These are phyloP conservation scores for Colletotrichum spaethianum DNA, from an alignment of 2,329 filamentous ascomycete species.

Conservation along the genomic window DNA sequence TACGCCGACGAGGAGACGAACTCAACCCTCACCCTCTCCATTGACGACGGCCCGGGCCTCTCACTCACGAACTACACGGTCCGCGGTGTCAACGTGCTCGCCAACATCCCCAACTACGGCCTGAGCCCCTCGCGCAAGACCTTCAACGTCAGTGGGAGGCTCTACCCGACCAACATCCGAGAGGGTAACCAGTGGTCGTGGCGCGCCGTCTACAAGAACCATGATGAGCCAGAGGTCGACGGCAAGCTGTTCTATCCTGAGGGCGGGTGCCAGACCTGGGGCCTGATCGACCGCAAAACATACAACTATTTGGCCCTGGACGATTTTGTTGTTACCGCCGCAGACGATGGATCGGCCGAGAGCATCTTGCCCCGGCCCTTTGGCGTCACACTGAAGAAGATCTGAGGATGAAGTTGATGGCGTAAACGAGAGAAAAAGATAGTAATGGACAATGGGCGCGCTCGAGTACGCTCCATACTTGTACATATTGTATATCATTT, in stretches of 20 bases:
- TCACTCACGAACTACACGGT: constrained; percentile 55
- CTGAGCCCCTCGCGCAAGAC: background rate
- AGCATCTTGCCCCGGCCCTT: constrained; percentile 30
- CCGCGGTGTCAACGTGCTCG: constrained; percentile 57
- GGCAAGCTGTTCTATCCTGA: constrained; percentile 48
- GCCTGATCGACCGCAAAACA: constrained; percentile 49
- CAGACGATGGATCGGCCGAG: constrained; percentile 6
- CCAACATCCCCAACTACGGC: constrained; percentile 51
- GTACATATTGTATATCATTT: background rate
- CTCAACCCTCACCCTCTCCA: constrained; percentile 56
- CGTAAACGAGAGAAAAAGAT: background rate
- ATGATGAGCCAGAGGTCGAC: constrained; percentile 42
- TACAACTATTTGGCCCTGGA: constrained; percentile 52
- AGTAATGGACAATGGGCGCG: background rate
- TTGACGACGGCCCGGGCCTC: constrained; percentile 58
- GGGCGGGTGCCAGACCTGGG: constrained; percentile 51
- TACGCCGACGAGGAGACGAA: constrained; percentile 56
- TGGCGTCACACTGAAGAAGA: constrained; percentile 15
- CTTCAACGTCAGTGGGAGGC: constrained; percentile 22
- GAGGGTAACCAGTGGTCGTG: constrained; percentile 46
- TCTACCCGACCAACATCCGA: constrained; percentile 32
- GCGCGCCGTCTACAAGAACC: constrained; percentile 51
- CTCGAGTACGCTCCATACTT: too few species aligned
- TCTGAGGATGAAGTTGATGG: background rate
- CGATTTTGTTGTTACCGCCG: constrained; percentile 47